A percentile compares a stretch with the other conserved stretches of the same genome.
Evolutionary conservation across 2,329 filamentous ascomycete genomes (phyloP).

Genomic region (Cyphellophora europaea): DNA sequence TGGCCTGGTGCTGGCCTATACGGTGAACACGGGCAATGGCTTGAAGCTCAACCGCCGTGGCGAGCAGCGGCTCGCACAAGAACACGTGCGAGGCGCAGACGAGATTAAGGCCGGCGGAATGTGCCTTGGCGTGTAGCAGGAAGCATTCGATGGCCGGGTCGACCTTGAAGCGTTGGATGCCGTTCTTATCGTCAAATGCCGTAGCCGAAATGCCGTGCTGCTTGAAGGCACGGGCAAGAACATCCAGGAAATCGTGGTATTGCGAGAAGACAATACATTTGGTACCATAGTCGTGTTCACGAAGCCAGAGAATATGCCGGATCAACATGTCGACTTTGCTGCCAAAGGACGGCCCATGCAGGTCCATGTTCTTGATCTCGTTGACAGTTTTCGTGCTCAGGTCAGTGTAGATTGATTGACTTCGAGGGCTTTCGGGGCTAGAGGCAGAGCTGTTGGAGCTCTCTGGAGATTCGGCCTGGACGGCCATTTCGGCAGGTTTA

Average conservation of each 20-base stretch:
- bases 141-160: constrained; percentile 72
- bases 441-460: constrained; percentile 7
- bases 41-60: constrained; percentile 87
- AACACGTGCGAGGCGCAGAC: constrained; percentile 92
- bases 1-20: constrained; percentile 80
- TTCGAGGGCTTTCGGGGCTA: constrained; percentile 20
- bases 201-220: constrained; percentile 65
- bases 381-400: constrained; percentile 62
- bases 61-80: constrained; percentile 85
- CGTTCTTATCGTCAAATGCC: constrained; percentile 58
- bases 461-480: constrained; percentile 44
- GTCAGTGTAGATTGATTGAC: constrained; percentile 61
- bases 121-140: constrained; percentile 77
- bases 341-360: constrained; percentile 55
- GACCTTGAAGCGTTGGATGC: constrained; percentile 66
- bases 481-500: constrained; percentile 63
- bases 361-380: constrained; percentile 73
- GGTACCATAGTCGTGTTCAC: constrained; percentile 71
- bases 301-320: constrained; percentile 76
- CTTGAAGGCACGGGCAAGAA: constrained; percentile 61
- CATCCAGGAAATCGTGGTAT: constrained; percentile 68
- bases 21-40: constrained; percentile 91
- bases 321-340: constrained; percentile 82
- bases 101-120: constrained; percentile 81
- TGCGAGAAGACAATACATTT: constrained; percentile 96